Base-by-base conservation (phyloP, 2,329 filamentous ascomycete species). In the Madurella mycetomatis region DNA sequence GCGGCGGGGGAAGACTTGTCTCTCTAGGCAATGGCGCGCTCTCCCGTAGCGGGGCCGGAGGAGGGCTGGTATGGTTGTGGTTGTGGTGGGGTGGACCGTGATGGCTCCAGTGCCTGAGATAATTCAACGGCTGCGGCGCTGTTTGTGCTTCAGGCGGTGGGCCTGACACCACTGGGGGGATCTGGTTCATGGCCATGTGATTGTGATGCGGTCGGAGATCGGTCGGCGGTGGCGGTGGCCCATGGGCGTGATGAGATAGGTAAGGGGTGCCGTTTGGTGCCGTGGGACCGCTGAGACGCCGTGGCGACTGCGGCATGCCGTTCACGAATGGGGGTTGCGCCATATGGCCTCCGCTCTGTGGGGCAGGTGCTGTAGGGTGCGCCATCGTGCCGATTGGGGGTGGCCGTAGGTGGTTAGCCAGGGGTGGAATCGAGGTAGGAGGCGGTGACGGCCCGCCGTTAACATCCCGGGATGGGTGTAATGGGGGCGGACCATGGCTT, bases 231-330 rank as follows among this genome's bases (percentile, higher is more conserved):
- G 34, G 34, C 34, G 75, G 62, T 31, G 70, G 67, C 15, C 69
- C 69, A 50, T 71, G 73, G 54, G 59, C 64, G 52, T 71, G 57
- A 25, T 62, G 62, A 11, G 70, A 71, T 15, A 60, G 59, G 60
- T 76, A 80, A n/a, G 74, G 68, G 12, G 68, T 66, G 25, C 75
- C 64, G 54, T 67, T 73, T 30, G 65, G 68, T 9, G 73, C 67
- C 15, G 73, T 66, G 9, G 73, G 73, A 11, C 73, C 75, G 47
- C 69, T 73, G 51, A 72, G 58, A 39, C 76, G 72, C 34, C 76
- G 75, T 17, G 80, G 76, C 3, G 79, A 81, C 1, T 71, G 73
- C 2, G 77, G 76, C 50, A 77, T 64, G 18, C 76, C 76, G 50
- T 76, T 81, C 25, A 70, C 64, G 59, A 66, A 67, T 0, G 62